Evolutionary conservation across 352 stramenopile species (phyloP).

Genomic region (Globisporangium okanoganense): DNA sequence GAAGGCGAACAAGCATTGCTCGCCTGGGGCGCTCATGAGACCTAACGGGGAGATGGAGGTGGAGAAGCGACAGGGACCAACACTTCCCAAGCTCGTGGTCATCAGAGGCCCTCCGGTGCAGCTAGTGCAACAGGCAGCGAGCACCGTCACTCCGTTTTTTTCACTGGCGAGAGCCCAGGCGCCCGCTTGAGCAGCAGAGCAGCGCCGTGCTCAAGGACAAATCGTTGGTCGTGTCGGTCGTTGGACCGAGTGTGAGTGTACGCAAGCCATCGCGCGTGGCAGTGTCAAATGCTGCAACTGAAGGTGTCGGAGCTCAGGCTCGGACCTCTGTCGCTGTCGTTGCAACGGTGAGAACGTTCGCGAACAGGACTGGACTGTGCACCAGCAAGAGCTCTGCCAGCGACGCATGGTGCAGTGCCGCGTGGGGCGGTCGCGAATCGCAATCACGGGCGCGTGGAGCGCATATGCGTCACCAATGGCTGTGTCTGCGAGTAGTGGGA

Average conservation of each 20-base stretch:
- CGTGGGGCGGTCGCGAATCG: constrained; percentile 24
- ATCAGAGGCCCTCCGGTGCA: constrained; percentile 39
- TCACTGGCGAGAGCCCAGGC: neutral
- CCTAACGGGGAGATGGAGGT: no score
- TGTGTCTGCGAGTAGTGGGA: neutral
- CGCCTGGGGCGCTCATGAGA: constrained; percentile 18
- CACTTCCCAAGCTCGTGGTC: constrained; percentile 37
- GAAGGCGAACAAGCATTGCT: constrained; percentile 15
- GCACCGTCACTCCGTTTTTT: neutral
- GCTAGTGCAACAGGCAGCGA: constrained; percentile 15
- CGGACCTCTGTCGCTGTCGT: neutral
- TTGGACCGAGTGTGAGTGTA: constrained; percentile 12
- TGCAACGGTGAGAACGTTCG: constrained; percentile 20
- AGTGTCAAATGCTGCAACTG: neutral
- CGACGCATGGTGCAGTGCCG: constrained; percentile 41
- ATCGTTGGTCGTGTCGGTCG: constrained; percentile 14
- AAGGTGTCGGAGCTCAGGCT: neutral
- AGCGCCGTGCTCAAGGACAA: constrained; percentile 22
- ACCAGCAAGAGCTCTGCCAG: constrained; percentile 31
- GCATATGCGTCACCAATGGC: constrained; percentile 13
- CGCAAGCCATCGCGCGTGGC: constrained; percentile 4
- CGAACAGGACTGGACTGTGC: constrained; percentile 23
- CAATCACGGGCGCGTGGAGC: constrained; percentile 21
- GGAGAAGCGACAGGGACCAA: constrained; percentile 1
- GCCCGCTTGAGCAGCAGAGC: constrained; percentile 23